phyloP scores from a whole-genome alignment of 306 rosid species.

The Aeschynomene evenia region DNA sequence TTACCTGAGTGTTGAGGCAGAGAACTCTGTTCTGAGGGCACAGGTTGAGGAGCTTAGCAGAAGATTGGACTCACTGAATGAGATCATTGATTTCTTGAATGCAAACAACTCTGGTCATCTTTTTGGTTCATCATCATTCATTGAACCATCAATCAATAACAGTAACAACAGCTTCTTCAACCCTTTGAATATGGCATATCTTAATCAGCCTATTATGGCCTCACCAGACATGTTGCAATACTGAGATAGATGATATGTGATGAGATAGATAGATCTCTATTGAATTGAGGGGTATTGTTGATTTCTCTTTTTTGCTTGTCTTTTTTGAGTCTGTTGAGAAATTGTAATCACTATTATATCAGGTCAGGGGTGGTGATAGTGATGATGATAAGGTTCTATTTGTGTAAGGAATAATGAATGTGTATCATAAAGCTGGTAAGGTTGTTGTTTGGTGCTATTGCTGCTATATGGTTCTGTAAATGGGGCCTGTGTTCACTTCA shows the following conservation, averaged over 20 bases:
- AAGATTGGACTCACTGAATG: conserved; percentile 68
- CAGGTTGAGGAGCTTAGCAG: conserved; percentile 61
- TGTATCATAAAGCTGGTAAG: conserved; percentile 26
- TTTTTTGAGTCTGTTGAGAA: conserved; percentile 30
- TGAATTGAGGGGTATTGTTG: conserved; percentile 13
- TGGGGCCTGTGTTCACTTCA: conserved; percentile 38
- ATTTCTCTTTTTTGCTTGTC: neutral
- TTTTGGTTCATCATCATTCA: conserved; percentile 30
- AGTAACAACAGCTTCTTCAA: conserved; percentile 41
- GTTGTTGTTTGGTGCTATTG: conserved; percentile 6
- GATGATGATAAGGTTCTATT: conserved; percentile 7
- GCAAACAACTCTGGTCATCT: conserved; percentile 34
- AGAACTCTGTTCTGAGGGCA: conserved; percentile 76
- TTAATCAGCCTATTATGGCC: conserved; percentile 72
- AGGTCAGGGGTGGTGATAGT: conserved; percentile 13
- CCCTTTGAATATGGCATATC: conserved; percentile 41
- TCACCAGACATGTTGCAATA: conserved; percentile 55
- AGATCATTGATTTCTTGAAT: conserved; percentile 49
- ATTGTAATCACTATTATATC: conserved; percentile 22
- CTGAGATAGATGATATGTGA: too few species aligned
- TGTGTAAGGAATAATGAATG: conserved; percentile 41
- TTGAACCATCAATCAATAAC: conserved; percentile 35
- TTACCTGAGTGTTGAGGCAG: conserved; percentile 62
- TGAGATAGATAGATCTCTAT: too few species aligned
- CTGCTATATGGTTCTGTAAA: conserved; percentile 38